Base-by-base conservation (phyloP, 164 flowering plant genomes). In the Magnolia officinalis region DNA sequence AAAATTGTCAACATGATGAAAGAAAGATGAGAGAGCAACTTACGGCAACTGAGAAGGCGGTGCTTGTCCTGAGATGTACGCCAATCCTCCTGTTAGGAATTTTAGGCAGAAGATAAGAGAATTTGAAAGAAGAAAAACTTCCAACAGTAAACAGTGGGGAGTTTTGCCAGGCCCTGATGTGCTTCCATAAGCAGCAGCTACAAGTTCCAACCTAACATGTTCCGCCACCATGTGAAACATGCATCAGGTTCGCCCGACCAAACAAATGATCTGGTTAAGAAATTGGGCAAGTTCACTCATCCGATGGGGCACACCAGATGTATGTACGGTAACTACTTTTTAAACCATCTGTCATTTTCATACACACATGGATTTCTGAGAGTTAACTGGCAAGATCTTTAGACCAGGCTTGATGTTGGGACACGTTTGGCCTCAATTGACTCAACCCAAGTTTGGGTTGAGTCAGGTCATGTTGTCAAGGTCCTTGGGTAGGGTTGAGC, bases 21-120 rank as follows among this genome's bases (percentile, higher is more conserved):
- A 52, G 45, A 63, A 75, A 52, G 50, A 50, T 65, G 7, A 66
- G 18, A 58, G 20, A 68, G 72, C n/a, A 23, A 87, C 95, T 89
- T 85, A 94, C 98, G 79, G 80, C 70, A 95, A 77, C 75, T 88
- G 92, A 73, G 94, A 63, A 73, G 74, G 78, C 70, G 88, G 82
- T 79, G 86, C 80, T 82, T 89, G 90, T 19, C 85, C 88, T 21
- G 86, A 76, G 79, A 91, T 77, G 81, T 79, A 89, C 16, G 86
- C 78, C 49, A 92, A 73, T 67, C 91, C 86, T 77, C 96, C 98
- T 92, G 45, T 37, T 78, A 76, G 74, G 31, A 70, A 37, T 50
- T 55, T 78, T 66, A 16, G 14, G 14, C 21, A 65, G n/a, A 68
- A 66, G 66, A 61, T 80, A 52, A 68, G 76, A 76, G 21, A 64